Evolutionary conservation across 169 alveolate species (phyloP).

Genomic region (Babesia sp.): DNA sequence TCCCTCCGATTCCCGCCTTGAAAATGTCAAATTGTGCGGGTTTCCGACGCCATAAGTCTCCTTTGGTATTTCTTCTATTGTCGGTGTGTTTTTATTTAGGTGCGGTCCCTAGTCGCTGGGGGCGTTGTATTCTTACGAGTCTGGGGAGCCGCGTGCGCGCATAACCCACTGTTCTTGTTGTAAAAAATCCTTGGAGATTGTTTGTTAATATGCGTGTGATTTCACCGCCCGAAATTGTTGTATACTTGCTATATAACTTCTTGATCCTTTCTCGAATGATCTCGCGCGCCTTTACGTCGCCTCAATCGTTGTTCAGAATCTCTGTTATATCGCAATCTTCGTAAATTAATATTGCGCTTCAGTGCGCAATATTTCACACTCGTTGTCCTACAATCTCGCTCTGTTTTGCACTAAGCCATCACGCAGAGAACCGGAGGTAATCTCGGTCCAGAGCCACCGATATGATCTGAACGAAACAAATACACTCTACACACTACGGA

Average conservation of each 20-base stretch:
- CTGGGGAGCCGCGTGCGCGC: constrained; percentile 1
- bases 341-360: no score
- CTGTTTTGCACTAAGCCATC: no score
- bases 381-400: no score
- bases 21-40: background rate
- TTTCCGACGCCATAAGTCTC: background rate
- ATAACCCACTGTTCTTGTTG: background rate
- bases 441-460: no score
- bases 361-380: no score
- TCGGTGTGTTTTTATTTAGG: background rate
- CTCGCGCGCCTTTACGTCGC: no score
- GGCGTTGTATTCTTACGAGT: background rate
- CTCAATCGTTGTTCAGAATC: no score
- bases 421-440: no score
- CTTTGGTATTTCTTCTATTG: background rate
- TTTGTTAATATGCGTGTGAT: background rate
- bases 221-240: background rate
- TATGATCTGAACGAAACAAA: no score
- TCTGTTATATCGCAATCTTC: no score
- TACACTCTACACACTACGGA: no score
- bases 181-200: background rate
- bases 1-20: constrained; percentile 4
- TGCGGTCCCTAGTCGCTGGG: background rate
- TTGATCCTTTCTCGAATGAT: no score
- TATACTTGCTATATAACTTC: background rate